Percentiles rank a stretch among this genome's conserved stretches.
These are phyloP conservation scores for Cydonia oblonga DNA, from an alignment of 331 rosid genomes.

Conservation along the genomic window DNA sequence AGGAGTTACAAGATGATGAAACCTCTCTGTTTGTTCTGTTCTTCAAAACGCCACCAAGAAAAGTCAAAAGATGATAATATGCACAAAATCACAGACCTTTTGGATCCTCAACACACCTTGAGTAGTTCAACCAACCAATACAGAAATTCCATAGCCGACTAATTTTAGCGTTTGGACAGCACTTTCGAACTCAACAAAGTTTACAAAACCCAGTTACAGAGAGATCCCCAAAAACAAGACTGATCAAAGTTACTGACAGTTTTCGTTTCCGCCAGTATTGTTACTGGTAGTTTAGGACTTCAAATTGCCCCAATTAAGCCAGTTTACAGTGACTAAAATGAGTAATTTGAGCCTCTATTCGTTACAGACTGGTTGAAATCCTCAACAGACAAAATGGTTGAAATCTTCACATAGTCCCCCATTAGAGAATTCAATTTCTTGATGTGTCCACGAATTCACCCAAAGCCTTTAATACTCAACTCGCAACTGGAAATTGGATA, in stretches of 20 bases:
- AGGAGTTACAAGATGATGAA: slow-evolving; percentile 9
- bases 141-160: too few species aligned
- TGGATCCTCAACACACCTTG: too few species aligned
- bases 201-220: slow-evolving; percentile 4
- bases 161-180: too few species aligned
- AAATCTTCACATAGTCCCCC: neutral
- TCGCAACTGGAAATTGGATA: neutral
- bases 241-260: neutral
- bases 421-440: neutral
- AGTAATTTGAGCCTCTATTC: neutral
- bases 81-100: neutral
- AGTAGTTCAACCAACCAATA: neutral
- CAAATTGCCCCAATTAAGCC: too few species aligned
- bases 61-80: neutral
- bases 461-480: slow-evolving; percentile 2
- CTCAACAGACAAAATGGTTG: neutral
- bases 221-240: neutral
- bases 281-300: neutral
- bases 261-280: neutral
- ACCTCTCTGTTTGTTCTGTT: slow-evolving; percentile 16
- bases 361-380: neutral
- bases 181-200: neutral
- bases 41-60: slow-evolving; percentile 3
- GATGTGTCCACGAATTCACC: neutral
- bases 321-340: too few species aligned